Base-by-base conservation (phyloP, 1,284 basidiomycete genomes). In the Quambalaria eucalypti region DNA sequence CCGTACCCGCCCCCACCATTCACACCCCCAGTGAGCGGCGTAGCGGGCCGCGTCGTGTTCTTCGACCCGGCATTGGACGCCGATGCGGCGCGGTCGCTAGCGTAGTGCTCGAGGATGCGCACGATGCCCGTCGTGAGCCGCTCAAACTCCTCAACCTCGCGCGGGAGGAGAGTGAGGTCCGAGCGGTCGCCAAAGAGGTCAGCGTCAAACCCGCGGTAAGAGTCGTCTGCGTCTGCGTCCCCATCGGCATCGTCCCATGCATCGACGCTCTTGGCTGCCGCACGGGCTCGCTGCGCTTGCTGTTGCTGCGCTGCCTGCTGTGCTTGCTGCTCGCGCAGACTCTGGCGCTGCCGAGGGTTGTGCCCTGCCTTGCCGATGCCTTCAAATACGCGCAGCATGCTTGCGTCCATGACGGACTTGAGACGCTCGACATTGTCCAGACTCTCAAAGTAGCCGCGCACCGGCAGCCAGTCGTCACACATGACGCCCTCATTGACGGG, bases 401-500 rank as follows among this genome's bases (percentile, higher is more conserved):
- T 90, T 2, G 80, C 79, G 68, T 95, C 88, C 80, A 95, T 83
- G 64, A 87, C 79, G 28, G 78, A 79, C 77, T 92, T 91, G 66
- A 97, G 79, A n/a, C 84, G 81, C 70, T 87, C 86, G 23, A 95
- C 79, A 65, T 90, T 86, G 74, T 93, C 88, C 61, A 97, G 78
- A 4, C 84, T 83, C 65, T 86, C 83, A 56, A 85, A 74, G 50
- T 71, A 69, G 42, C 91, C 91, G 26, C 84, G 80, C 50, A 96
- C 82, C 9, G 90, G 89, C 23, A 96, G 79, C 92, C 92, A 97
- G 46, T 83, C 83, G 70, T 97, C 92, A 73, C 89, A 92, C 71
- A 87, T 85, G 40, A 75, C 58, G 10, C 71, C 65, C 36, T 65
- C 40, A 49, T 65, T 46, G 28, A 62, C 82, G 55, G 82, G 78